Evolutionary conservation across 805 yeast genomes (phyloP).

Genomic region (Ogataea pilisensis): DNA sequence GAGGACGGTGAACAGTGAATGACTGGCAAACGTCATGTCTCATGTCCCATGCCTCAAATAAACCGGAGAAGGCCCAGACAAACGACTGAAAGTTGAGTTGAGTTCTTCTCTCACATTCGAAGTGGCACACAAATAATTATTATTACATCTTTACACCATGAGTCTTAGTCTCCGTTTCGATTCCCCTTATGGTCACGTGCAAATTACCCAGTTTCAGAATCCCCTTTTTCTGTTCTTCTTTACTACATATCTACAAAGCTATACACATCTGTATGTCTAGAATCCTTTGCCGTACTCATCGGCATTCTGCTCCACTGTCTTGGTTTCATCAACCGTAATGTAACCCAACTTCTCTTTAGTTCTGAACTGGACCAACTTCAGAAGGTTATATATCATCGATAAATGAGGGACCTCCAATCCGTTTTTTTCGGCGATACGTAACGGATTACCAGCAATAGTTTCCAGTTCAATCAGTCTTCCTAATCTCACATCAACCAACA

Average conservation of each 20-base stretch:
- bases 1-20: no score
- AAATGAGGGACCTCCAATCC: constrained; percentile 52
- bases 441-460: constrained; percentile 38
- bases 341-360: constrained; percentile 52
- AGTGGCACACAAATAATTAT: no score
- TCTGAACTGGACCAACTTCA: constrained; percentile 56
- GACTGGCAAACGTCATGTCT: no score
- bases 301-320: constrained; percentile 2
- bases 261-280: no score
- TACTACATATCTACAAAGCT: no score
- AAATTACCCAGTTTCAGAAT: no score
- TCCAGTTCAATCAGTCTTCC: constrained; percentile 38
- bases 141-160: no score
- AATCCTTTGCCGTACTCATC: constrained; percentile 21
- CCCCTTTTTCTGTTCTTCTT: no score
- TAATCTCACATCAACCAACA: constrained; percentile 40
- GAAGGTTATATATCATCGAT: constrained; percentile 49
- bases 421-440: constrained; percentile 34
- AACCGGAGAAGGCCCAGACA: not conserved
- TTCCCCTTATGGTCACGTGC: no score
- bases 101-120: no score
- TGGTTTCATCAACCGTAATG: constrained; percentile 27
- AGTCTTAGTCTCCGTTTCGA: no score
- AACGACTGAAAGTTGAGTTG: no score
- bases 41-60: not conserved